Base-by-base conservation (phyloP, 331 rosid genomes). In the Acacia pycnantha region DNA sequence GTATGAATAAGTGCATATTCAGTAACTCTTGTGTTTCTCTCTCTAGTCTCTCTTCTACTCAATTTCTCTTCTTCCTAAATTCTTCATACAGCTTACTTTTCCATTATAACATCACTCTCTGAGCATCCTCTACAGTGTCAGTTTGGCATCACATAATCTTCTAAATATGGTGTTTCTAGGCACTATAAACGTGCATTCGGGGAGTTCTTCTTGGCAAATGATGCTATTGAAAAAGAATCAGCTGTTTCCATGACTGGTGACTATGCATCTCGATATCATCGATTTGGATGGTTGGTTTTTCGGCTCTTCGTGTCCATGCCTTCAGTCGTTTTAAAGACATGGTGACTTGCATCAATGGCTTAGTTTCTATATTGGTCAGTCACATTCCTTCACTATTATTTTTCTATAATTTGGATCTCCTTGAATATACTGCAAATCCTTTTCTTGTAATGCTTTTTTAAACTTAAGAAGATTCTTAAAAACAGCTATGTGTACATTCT, bases 241-340 rank as follows among this genome's bases (percentile, higher is more conserved):
- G 24, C 81, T 77, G 76, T 47, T 73, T 40, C 80, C 27, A 65
- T 69, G 50, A 73, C 84, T 31, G 21, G 83, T 58, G 88, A 84
- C 70, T 82, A 80, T 81, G 84, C 84, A 73, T 90, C 92, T 0
- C 90, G 90, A 74, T 90, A 88, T 83, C 94, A 91, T 85, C 90
- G 89, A 53, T 91, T 91, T 84, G 96, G 96, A 80, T 91, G 96
- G 96, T 84, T 91, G 81, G 86, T 91, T 74, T 91, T 91, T 83
- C 82, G 92, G 92, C 96, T 69, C 93, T 91, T 56, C 92, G 96
- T 12, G 89, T 87, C 11, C 96, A 88, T 65, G 89, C 89, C 6
- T 88, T 91, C 81, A 87, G 94, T 83, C 91, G 90, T 40, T 87
- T 84, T 77, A 88, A 79, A 84, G 94, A 88, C 86, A 75, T 90